Evolutionary conservation across 2,329 filamentous ascomycete species (phyloP).

Genomic region (Fusarium begoniae): DNA sequence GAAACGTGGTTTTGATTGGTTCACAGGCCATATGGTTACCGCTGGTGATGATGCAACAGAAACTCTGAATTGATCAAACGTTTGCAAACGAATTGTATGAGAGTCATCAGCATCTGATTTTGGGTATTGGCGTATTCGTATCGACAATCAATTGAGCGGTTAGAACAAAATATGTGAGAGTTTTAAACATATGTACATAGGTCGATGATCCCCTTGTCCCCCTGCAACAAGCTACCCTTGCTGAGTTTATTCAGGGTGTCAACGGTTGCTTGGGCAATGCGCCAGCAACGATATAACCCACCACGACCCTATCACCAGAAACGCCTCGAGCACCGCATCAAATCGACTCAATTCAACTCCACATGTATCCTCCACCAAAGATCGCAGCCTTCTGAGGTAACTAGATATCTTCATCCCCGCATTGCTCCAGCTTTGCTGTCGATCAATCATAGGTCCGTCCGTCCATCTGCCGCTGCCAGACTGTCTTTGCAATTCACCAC

Average conservation of each 20-base stretch:
- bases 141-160: not conserved
- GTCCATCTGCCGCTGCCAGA: not conserved
- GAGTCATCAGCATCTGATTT: not conserved
- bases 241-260: constrained; percentile 8
- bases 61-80: not conserved
- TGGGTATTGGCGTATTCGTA: not conserved
- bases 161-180: not conserved
- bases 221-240: constrained; percentile 24
- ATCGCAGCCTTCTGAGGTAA: constrained; percentile 26
- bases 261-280: constrained; percentile 42
- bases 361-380: constrained; percentile 29
- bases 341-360: constrained; percentile 20
- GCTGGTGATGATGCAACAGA: constrained; percentile 14
- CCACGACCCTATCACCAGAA: constrained; percentile 20
- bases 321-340: not conserved
- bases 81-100: not conserved
- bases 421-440: constrained; percentile 18
- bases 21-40: not conserved
- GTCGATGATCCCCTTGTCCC: constrained; percentile 6
- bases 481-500: not conserved
- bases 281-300: constrained; percentile 16
- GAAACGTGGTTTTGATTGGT: constrained; percentile 18
- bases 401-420: constrained; percentile 30
- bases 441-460: constrained; percentile 20
- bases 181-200: not conserved